These are phyloP conservation scores for Triticum dicoccoides DNA, from an alignment of 176 grass and related monocot genomes.

Conservation along the genomic window DNA sequence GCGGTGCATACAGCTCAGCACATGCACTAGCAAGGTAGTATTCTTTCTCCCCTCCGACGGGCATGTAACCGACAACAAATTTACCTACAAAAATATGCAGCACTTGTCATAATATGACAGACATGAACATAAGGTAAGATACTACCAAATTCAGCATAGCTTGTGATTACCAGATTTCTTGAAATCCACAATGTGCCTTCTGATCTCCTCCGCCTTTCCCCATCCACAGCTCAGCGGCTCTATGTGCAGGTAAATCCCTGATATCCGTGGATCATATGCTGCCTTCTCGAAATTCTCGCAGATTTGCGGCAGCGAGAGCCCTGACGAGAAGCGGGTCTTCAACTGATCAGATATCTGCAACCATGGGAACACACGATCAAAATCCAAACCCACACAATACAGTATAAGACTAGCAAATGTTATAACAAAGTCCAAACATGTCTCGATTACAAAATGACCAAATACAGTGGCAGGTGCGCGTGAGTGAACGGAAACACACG, in stretches of 20 bases:
- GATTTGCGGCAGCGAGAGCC: slow-evolving; percentile 80
- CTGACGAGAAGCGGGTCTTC: slow-evolving; percentile 64
- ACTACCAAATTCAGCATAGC: slow-evolving; percentile 4
- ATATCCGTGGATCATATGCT: slow-evolving; percentile 88
- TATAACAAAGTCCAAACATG: neutral
- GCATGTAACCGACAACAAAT: slow-evolving; percentile 88
- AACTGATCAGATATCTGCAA: slow-evolving; percentile 82
- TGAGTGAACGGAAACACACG: neutral
- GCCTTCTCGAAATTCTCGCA: slow-evolving; percentile 93
- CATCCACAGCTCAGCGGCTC: slow-evolving; percentile 84
- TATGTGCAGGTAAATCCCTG: slow-evolving; percentile 85
- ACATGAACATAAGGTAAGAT: neutral
- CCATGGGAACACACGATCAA: neutral
- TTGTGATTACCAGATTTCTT: slow-evolving; percentile 83
- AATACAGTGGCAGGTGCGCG: neutral
- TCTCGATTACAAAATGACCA: slow-evolving; percentile 12
- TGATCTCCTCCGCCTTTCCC: slow-evolving; percentile 92
- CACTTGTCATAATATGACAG: neutral
- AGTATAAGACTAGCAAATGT: neutral
- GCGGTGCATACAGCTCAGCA: slow-evolving; percentile 78
- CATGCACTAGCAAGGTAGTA: slow-evolving; percentile 93
- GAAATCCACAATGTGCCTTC: slow-evolving; percentile 86
- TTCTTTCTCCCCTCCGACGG: slow-evolving; percentile 94
- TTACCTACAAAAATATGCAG: slow-evolving; percentile 64
- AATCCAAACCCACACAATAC: neutral